phyloP scores from a whole-genome alignment of 2,329 filamentous ascomycete genomes.

The Xylaria sp. region DNA sequence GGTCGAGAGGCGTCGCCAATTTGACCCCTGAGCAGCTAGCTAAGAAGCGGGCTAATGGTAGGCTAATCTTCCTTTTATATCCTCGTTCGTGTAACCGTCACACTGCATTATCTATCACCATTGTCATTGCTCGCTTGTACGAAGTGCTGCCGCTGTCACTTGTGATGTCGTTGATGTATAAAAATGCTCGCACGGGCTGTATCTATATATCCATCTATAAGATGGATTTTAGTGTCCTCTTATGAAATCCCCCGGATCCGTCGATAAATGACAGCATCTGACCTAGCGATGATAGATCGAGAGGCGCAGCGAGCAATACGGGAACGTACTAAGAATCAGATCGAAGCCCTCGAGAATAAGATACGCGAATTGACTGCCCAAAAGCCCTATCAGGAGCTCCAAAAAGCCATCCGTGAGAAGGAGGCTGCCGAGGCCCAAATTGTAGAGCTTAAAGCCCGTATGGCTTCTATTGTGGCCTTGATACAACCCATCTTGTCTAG shows the following conservation, averaged over 20 bases:
- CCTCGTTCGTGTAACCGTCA: neutral
- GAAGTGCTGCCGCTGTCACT: neutral
- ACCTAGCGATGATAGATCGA: slow-evolving; percentile 67
- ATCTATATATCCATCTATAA: no score
- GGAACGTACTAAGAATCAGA: slow-evolving; percentile 83
- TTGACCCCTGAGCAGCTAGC: slow-evolving; percentile 79
- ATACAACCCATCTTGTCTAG: slow-evolving; percentile 67
- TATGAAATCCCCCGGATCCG: neutral
- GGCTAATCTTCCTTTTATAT: slow-evolving; percentile 25
- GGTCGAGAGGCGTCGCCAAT: slow-evolving; percentile 66
- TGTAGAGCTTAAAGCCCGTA: slow-evolving; percentile 76
- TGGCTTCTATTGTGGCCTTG: slow-evolving; percentile 73
- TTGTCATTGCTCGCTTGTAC: neutral
- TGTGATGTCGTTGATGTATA: slow-evolving; percentile 4
- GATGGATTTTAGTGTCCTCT: neutral
- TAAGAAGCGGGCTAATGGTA: slow-evolving; percentile 71
- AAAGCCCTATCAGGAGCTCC: slow-evolving; percentile 85
- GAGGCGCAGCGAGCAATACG: slow-evolving; percentile 88
- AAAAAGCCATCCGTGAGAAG: slow-evolving; percentile 78
- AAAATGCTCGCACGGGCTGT: neutral
- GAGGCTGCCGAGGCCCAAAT: slow-evolving; percentile 83
- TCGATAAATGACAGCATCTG: slow-evolving; percentile 10
- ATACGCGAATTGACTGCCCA: slow-evolving; percentile 82
- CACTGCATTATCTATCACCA: neutral
- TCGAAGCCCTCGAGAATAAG: slow-evolving; percentile 76